These are phyloP conservation scores for Fusarium tjaetaba DNA, from an alignment of 2,329 filamentous ascomycete genomes.

Conservation along the genomic window DNA sequence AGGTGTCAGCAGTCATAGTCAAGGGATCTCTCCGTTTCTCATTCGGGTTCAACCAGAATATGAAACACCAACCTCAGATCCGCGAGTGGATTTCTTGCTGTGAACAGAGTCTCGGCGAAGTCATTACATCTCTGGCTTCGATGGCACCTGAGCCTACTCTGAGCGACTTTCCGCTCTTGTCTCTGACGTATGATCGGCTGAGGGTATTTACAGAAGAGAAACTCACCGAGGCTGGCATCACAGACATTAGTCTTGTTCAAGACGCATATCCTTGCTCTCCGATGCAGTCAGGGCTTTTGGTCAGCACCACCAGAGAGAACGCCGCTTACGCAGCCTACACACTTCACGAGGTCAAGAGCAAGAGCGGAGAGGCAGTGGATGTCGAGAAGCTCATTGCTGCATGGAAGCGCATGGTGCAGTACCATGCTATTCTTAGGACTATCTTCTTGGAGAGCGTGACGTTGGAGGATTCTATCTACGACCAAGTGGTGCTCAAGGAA, in stretches of 20 bases:
- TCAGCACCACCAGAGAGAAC: slow-evolving; percentile 52
- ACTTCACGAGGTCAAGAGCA: slow-evolving; percentile 38
- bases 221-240: slow-evolving; percentile 17
- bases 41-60: slow-evolving; percentile 55
- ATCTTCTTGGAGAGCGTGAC: slow-evolving; percentile 60
- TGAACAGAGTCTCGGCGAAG: not conserved
- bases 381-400: slow-evolving; percentile 19
- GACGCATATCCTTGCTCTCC: slow-evolving; percentile 51
- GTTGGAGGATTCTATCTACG: slow-evolving; percentile 54
- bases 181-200: slow-evolving; percentile 31
- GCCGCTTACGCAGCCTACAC: slow-evolving; percentile 49
- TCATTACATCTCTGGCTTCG: not conserved
- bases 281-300: slow-evolving; percentile 51
- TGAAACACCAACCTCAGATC: slow-evolving; percentile 54
- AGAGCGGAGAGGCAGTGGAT: slow-evolving; percentile 32
- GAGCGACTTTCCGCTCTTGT: slow-evolving; percentile 32
- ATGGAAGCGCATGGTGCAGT: slow-evolving; percentile 54
- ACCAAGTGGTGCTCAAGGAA: slow-evolving; percentile 55
- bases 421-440: slow-evolving; percentile 57
- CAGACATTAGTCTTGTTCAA: slow-evolving; percentile 32
- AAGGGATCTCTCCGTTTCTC: slow-evolving; percentile 56
- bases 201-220: slow-evolving; percentile 20
- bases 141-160: slow-evolving; percentile 23
- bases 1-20: slow-evolving; percentile 57
- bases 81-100: slow-evolving; percentile 28